Percentiles rank a stretch among this genome's conserved stretches.
Conservation (phyloP, 495 filamentous ascomycete species). For the Neurospora sp. region DNA sequence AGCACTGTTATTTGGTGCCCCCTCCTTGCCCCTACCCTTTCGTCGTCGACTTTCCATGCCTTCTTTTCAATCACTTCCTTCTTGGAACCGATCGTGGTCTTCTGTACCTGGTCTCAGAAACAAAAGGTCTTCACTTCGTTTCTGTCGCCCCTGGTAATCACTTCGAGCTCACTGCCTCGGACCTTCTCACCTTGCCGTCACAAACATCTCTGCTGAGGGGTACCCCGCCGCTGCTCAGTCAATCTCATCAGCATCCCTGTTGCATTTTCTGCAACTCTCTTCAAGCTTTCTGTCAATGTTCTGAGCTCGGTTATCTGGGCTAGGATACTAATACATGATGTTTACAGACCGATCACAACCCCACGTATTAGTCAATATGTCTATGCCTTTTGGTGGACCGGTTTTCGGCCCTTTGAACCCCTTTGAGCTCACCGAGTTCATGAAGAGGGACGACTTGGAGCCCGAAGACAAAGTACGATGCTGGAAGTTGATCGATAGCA, state of each 20-base stretch:
- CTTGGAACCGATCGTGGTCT: neutral
- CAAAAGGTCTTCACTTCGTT: neutral
- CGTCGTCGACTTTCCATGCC: neutral
- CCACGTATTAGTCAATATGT: too few species aligned
- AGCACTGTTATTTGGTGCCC: neutral
- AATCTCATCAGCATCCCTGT: neutral
- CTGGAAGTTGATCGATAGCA: too few species aligned
- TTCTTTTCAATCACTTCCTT: neutral
- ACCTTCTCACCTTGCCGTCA: neutral
- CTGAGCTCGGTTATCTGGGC: too few species aligned
- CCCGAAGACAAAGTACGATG: too few species aligned
- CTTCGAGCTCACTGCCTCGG: neutral
- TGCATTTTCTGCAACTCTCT: neutral
- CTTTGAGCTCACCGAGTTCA: too few species aligned
- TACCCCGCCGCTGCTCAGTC: neutral
- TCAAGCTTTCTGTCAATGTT: neutral
- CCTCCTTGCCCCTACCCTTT: neutral
- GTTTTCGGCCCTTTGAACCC: too few species aligned
- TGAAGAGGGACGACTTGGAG: too few species aligned
- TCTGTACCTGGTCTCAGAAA: neutral
- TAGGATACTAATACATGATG: too few species aligned
- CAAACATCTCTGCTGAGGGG: neutral
- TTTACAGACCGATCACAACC: too few species aligned
- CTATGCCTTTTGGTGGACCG: too few species aligned
- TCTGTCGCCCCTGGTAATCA: neutral